phyloP scores from a whole-genome alignment of 441 rosid genomes.

The Mallotus japonicus region DNA sequence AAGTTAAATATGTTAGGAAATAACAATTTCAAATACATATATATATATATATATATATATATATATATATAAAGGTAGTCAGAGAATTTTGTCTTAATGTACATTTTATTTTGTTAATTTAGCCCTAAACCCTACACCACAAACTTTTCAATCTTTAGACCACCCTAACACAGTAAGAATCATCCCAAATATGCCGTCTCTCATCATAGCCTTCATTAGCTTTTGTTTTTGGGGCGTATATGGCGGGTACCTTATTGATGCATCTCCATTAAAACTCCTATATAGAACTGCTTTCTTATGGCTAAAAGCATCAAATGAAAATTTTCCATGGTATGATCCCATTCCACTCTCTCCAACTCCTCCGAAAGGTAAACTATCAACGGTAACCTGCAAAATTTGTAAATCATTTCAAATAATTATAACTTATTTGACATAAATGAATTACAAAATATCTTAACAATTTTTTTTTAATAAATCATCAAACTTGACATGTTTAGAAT shows the following conservation, averaged over 20 bases:
- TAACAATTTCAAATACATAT: neutral
- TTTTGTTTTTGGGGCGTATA: constrained; percentile 39
- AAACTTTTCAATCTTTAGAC: neutral
- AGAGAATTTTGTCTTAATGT: too few species aligned
- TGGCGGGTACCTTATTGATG: constrained; percentile 55
- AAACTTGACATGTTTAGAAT: too few species aligned
- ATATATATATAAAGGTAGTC: neutral
- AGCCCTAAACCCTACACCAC: too few species aligned
- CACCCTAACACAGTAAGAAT: constrained; percentile 27
- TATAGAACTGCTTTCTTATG: constrained; percentile 58
- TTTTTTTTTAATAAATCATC: too few species aligned
- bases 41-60: too few species aligned
- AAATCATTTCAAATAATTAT: neutral
- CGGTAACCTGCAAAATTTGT: constrained; percentile 39
- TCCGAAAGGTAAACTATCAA: constrained; percentile 54
- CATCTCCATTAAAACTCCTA: constrained; percentile 46
- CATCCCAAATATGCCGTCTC: constrained; percentile 13
- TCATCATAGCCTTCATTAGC: constrained; percentile 41
- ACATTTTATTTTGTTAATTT: too few species aligned
- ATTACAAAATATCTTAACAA: too few species aligned
- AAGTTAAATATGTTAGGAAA: too few species aligned
- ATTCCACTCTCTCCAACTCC: constrained; percentile 74
- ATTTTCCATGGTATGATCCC: constrained; percentile 71
- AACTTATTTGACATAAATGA: too few species aligned
- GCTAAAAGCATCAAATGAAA: constrained; percentile 62